Evolutionary conservation across 1,139 yeast genomes (phyloP), one percentile per base, ranked within the genome.

Genomic region (Blastobotrys ciferrii): DNA sequence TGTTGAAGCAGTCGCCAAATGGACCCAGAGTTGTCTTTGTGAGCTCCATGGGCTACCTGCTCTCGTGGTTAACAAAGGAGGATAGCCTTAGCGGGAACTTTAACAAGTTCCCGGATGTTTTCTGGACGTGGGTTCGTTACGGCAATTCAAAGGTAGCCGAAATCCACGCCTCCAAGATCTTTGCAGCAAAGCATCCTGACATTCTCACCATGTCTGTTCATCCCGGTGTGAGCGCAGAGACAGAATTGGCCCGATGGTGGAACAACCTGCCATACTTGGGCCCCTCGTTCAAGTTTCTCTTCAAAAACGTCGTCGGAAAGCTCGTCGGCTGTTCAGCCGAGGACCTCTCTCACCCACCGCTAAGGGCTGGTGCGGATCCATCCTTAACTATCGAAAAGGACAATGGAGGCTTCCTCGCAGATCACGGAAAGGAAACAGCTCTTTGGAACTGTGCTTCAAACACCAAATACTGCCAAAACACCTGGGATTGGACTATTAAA

Each of bases 201-300:
- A 73, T 88, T 6, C 65, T 82, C 32, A 79, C 83, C 50, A 65
- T 80, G 43, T 77, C 89, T 1, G 87, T 87, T 1, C 94, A 87
- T 60, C 96, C 96, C 0, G 97, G 97, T 0, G 76, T 87, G 53
- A 87, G 87, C 12, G 81, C 86, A 83, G 82, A 82, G 60, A 83
- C 96, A 2, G 83, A 83, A 56, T 65, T 85, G 44, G 83, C 84
- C 61, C 72, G 84, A 37, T 84, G 84, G 64, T 84, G 89, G 81
- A 84, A 92, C 2, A 69, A 87, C 51, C 68, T 84, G n/a, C 95
- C 95, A 0, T 69, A 86, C 1, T 72, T 87, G 7, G 95, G 96
- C 0, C 74, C 82, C 1, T 58, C 83, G 32, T 83, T 84, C 83
- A 43, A 65, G 77, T n/a, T 84, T 42, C 19, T 23, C 39, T 86